Conservation (phyloP, 176 grass and related monocot genomes). For the Urochloa ruziziensis region DNA sequence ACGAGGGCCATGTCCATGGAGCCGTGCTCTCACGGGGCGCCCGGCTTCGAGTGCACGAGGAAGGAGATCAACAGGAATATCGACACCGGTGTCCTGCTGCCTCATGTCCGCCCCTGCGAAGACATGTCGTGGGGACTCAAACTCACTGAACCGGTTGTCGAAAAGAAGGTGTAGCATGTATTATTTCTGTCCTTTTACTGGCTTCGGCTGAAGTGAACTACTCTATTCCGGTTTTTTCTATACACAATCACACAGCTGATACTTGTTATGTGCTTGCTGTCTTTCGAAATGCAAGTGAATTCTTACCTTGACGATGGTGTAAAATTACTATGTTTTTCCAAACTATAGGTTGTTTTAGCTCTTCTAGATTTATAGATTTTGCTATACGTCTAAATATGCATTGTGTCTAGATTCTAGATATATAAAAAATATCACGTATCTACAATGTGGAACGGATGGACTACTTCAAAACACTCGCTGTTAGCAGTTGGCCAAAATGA, state of each 20-base stretch:
- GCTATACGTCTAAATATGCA: no score
- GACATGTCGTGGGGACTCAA: constrained; percentile 18
- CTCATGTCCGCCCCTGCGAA: constrained; percentile 22
- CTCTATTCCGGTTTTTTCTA: background rate
- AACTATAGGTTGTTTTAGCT: no score
- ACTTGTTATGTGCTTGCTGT: background rate
- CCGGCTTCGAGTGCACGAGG: background rate
- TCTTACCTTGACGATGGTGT: no score
- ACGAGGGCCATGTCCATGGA: constrained; percentile 28
- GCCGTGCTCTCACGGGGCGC: constrained; percentile 10
- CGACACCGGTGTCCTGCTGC: background rate
- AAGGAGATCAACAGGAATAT: background rate
- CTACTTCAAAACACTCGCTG: no score
- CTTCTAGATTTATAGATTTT: no score
- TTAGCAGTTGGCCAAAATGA: no score
- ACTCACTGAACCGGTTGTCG: background rate
- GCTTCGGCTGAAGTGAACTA: no score
- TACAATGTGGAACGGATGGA: no score
- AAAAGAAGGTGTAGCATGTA: background rate
- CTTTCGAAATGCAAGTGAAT: background rate
- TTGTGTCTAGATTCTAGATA: no score
- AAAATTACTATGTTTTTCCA: no score
- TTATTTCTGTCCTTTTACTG: no score
- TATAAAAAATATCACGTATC: no score
- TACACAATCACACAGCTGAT: background rate